Evolutionary conservation across 2,329 filamentous ascomycete genomes (phyloP).

Genomic region (Phyllosticta citrichinensis): DNA sequence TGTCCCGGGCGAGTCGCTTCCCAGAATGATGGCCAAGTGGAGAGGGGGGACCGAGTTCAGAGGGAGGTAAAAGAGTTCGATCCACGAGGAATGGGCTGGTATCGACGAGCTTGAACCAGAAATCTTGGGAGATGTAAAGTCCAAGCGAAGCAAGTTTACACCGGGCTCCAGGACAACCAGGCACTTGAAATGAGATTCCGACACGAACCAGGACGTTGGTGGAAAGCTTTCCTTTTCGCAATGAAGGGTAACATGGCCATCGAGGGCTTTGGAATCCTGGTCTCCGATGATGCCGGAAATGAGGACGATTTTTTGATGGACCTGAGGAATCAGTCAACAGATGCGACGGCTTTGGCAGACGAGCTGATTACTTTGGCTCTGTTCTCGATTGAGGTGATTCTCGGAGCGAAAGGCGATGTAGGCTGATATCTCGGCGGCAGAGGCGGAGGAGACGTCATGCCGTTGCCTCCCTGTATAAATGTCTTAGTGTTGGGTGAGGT

Average conservation of each 20-base stretch:
- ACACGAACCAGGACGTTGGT: slow-evolving; percentile 75
- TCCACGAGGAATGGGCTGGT: slow-evolving; percentile 65
- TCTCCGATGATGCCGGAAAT: slow-evolving; percentile 76
- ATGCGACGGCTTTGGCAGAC: not conserved
- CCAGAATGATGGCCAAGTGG: slow-evolving; percentile 79
- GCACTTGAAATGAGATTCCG: slow-evolving; percentile 82
- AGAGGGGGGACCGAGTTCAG: slow-evolving; percentile 69
- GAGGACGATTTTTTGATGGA: slow-evolving; percentile 82
- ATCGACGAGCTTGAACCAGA: slow-evolving; percentile 57
- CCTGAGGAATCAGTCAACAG: slow-evolving; percentile 40
- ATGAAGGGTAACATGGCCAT: slow-evolving; percentile 69
- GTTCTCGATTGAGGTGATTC: slow-evolving; percentile 67
- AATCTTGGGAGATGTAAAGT: slow-evolving; percentile 77
- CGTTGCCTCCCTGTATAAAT: slow-evolving; percentile 21
- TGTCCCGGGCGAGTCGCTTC: slow-evolving; percentile 75
- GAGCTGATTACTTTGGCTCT: slow-evolving; percentile 55
- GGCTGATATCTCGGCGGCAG: slow-evolving; percentile 27
- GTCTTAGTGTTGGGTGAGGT: not conserved
- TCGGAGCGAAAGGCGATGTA: slow-evolving; percentile 70
- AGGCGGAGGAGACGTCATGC: slow-evolving; percentile 42
- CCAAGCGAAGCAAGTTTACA: slow-evolving; percentile 77
- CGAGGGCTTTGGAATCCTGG: slow-evolving; percentile 53
- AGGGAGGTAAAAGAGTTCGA: slow-evolving; percentile 80
- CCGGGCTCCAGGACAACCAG: slow-evolving; percentile 85
- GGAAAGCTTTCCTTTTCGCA: slow-evolving; percentile 83